phyloP scores from a whole-genome alignment of 2,329 filamentous ascomycete species.

The Ceratocystis eucalypticola region DNA sequence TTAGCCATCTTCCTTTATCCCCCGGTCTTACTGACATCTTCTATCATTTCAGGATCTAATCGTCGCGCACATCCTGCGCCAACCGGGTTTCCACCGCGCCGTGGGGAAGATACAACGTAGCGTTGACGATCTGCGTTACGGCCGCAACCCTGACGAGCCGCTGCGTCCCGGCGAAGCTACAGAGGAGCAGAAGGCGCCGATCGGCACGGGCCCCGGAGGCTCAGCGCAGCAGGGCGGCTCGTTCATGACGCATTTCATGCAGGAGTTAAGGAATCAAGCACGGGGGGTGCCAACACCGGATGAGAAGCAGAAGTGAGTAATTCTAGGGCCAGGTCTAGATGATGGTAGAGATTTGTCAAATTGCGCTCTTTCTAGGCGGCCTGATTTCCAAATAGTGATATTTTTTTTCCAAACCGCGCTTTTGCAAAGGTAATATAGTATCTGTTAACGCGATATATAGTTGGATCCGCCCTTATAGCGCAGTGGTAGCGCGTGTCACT shows the following conservation, averaged over 20 bases:
- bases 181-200: slow-evolving; percentile 23
- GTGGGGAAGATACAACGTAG: slow-evolving; percentile 40
- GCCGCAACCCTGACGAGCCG: slow-evolving; percentile 38
- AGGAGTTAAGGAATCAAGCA: slow-evolving; percentile 39
- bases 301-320: neutral
- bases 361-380: too few species aligned
- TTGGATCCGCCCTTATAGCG: slow-evolving; percentile 25
- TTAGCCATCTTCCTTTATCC: neutral
- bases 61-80: slow-evolving; percentile 31
- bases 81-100: slow-evolving; percentile 38
- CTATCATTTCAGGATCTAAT: slow-evolving; percentile 23
- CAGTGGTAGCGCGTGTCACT: slow-evolving; percentile 29
- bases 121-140: slow-evolving; percentile 37
- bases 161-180: slow-evolving; percentile 40
- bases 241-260: slow-evolving; percentile 37
- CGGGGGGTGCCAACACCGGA: slow-evolving; percentile 6
- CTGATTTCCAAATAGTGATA: too few species aligned
- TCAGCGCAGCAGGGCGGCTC: slow-evolving; percentile 21
- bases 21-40: neutral
- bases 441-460: too few species aligned
- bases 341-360: neutral
- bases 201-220: slow-evolving; percentile 36
- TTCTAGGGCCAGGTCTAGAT: too few species aligned
- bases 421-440: too few species aligned
- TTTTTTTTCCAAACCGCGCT: too few species aligned